Base-by-base conservation (phyloP, 2,329 filamentous ascomycete species). In the Mariannaea sp. region DNA sequence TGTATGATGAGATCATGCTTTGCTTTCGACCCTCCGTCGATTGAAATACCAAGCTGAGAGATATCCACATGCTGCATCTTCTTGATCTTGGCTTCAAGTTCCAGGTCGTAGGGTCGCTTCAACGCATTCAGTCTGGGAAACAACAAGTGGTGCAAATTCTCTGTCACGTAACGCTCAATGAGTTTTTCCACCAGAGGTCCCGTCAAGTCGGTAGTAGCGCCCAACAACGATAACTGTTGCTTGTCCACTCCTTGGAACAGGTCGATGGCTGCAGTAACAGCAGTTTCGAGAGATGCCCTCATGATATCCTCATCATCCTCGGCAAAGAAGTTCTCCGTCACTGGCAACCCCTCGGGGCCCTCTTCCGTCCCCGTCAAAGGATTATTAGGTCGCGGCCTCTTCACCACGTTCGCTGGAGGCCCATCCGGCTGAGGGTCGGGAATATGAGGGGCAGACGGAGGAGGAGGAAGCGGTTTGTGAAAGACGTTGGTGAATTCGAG, bases 161-260 rank as follows among this genome's bases (percentile, higher is more conserved):
- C 94, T 0, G 90, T 85, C 35, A 99, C 86, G 72, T 99, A 97
- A 41, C 92, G 87, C 72, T 99, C 94, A 60, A 99, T 97, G 65
- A 99, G 80, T 56, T 90, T 86, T 74, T 99, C 95, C 1, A 99
- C 92, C 7, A 95, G 76, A 1, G 92, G 90, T 0, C 94, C 93
- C 0, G 94, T 97, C 45, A 99, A 76, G 68, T 97, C 92, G 2
- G 95, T 99, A 1, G 92, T 96, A 4, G 92, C 90, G 14, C 92
- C 94, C 4, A 99, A 80, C 29, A 96, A 80, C 3, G 93, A 97
- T 22, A 99, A 77, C 66, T 97, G 94, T 65, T 96, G 90, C 70
- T 96, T 96, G 70, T 99, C 94, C 5, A 99, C 93, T 55, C 87
- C 86, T 66, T 97, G 93, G 62, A 99, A 99, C 1, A 97, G 80